Percentiles rank a stretch among this genome's conserved stretches.
Evolutionary conservation across 306 rosid species (phyloP).

Genomic region (Lagenaria siceraria): DNA sequence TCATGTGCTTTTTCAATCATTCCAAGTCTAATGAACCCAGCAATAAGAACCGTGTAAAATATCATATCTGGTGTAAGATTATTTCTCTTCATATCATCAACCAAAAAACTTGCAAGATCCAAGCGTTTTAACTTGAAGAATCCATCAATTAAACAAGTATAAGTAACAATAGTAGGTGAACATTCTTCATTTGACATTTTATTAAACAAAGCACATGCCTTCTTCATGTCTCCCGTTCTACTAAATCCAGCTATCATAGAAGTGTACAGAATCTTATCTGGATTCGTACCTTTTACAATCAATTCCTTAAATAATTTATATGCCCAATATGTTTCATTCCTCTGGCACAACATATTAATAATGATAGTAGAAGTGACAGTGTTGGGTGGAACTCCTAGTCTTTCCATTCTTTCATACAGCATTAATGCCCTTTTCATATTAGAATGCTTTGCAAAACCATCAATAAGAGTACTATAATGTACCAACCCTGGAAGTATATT

Average conservation of each 20-base stretch:
- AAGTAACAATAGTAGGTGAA: slow-evolving; percentile 34
- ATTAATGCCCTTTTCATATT: slow-evolving; percentile 23
- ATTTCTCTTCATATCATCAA: slow-evolving; percentile 32
- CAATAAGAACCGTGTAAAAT: slow-evolving; percentile 40
- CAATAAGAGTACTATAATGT: slow-evolving; percentile 37
- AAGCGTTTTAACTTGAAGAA: slow-evolving; percentile 35
- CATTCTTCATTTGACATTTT: slow-evolving; percentile 32
- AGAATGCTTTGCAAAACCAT: slow-evolving; percentile 39
- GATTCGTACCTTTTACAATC: slow-evolving; percentile 24
- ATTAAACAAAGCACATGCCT: slow-evolving; percentile 32
- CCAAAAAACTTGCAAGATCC: slow-evolving; percentile 29
- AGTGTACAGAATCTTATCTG: slow-evolving; percentile 41
- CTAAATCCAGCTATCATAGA: slow-evolving; percentile 43
- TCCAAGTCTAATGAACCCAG: slow-evolving; percentile 25
- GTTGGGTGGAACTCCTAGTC: slow-evolving; percentile 30
- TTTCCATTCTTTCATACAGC: slow-evolving; percentile 35
- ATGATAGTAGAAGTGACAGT: slow-evolving; percentile 31
- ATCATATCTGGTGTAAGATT: slow-evolving; percentile 32
- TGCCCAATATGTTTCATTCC: slow-evolving; percentile 24
- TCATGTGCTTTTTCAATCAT: slow-evolving; percentile 18
- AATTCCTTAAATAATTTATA: slow-evolving; percentile 24
- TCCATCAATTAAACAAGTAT: slow-evolving; percentile 46
- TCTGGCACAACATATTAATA: slow-evolving; percentile 23
- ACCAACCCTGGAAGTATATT: slow-evolving; percentile 39
- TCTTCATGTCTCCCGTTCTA: slow-evolving; percentile 22